These are phyloP conservation scores for Podaxis carcinomalis DNA, from an alignment of 768 basidiomycete species.

Conservation along the genomic window DNA sequence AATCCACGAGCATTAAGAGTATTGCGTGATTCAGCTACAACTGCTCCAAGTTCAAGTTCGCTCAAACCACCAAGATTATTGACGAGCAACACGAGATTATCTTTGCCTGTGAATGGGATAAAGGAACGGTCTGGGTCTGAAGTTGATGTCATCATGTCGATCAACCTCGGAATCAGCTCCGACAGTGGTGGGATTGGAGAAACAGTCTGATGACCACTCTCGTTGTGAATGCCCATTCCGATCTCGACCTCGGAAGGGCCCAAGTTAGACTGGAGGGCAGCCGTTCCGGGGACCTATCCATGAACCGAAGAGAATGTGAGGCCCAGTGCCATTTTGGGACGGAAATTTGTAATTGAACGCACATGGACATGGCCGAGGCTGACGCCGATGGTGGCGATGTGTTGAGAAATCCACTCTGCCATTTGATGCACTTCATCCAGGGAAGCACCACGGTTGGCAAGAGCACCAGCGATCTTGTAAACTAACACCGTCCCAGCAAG, in stretches of 20 bases:
- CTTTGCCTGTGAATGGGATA: conserved; percentile 63
- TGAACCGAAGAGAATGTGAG: not conserved
- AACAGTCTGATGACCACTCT: conserved; percentile 65
- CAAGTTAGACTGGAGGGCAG: conserved; percentile 50
- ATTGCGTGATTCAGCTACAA: conserved; percentile 57
- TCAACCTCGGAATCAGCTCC: conserved; percentile 63
- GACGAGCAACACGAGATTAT: conserved; percentile 73
- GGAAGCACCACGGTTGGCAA: conserved; percentile 61
- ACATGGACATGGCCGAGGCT: conserved; percentile 90
- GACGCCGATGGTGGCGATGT: conserved; percentile 78
- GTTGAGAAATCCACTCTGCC: conserved; percentile 62
- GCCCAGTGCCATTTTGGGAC: not conserved
- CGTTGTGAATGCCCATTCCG: conserved; percentile 91
- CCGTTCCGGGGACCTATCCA: conserved; percentile 73
- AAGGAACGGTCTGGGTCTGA: conserved; percentile 76
- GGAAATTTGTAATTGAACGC: conserved; percentile 13
- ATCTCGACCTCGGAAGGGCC: conserved; percentile 72
- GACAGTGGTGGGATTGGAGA: conserved; percentile 70
- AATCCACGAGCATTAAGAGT: conserved; percentile 55
- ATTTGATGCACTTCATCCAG: conserved; percentile 66
- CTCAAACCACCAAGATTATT: conserved; percentile 89
- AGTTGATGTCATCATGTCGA: conserved; percentile 68
- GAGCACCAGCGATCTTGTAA: conserved; percentile 88
- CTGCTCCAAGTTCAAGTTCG: conserved; percentile 72
- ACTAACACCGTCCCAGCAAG: conserved; percentile 79